Conservation (phyloP, 176 grass and related monocot genomes). For the Zizania latifolia region DNA sequence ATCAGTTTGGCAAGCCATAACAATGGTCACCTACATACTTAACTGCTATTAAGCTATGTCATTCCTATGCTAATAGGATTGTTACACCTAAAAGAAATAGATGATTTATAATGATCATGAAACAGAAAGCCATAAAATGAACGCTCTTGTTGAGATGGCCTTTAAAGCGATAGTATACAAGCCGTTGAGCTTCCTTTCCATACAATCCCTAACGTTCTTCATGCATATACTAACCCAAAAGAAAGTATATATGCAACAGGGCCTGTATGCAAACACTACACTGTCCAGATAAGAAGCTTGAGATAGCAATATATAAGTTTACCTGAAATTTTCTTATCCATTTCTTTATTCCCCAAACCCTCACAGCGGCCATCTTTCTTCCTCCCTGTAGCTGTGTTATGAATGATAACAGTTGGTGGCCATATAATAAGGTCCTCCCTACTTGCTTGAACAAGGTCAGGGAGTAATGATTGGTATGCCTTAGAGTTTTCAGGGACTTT, state of each 20-base stretch:
- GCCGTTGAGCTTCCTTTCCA: neutral
- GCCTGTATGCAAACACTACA: constrained; percentile 22
- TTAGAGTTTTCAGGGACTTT: constrained; percentile 88
- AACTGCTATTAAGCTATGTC: neutral
- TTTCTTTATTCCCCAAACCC: constrained; percentile 94
- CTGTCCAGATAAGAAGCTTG: constrained; percentile 10
- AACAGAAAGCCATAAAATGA: neutral
- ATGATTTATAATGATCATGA: neutral
- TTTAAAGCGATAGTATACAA: neutral
- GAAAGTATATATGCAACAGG: constrained; percentile 11
- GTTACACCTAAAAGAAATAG: neutral
- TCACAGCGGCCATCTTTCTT: constrained; percentile 86
- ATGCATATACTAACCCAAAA: constrained; percentile 8
- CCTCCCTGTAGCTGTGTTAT: constrained; percentile 77
- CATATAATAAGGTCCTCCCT: constrained; percentile 94
- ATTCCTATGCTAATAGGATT: neutral
- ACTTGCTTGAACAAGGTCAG: constrained; percentile 74
- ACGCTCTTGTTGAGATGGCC: neutral
- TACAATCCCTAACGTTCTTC: neutral
- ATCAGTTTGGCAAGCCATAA: neutral
- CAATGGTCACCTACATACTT: neutral
- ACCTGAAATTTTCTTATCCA: constrained; percentile 98
- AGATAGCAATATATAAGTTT: constrained; percentile 34
- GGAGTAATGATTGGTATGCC: constrained; percentile 76
- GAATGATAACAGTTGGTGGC: constrained; percentile 87